Base-by-base conservation (phyloP, 2,329 filamentous ascomycete genomes). In the Penicillium sp. region DNA sequence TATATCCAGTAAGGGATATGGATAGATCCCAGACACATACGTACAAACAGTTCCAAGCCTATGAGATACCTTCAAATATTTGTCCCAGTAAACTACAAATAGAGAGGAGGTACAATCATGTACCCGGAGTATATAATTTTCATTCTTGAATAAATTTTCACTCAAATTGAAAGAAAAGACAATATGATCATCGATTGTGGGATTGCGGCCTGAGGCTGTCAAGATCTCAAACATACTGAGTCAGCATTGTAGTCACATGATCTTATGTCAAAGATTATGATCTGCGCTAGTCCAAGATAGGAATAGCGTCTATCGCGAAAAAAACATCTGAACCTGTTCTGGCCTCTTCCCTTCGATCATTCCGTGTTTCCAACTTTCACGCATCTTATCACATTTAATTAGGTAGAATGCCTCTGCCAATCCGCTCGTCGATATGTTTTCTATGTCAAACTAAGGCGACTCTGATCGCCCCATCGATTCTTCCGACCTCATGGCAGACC, bases 401-500 rank as follows among this genome's bases (percentile, higher is more conserved):
- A 55, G 64, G 62, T 56, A 70, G 65, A 42, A 63, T 72, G 59
- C 65, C 67, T 54, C 61, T 72, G 50, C 66, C 66, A 5, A 37
- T 64, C 28, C 66, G 61, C 16, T 61, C 64, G 30, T 63, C 69
- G 35, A 59, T 70, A 61, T 75, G 72, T 59, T 63, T 72, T 42
- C 59, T 69, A 35, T 74, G 72, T 53, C 69, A 68, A 53, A 61
- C 63, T 36, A 66, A 67, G 53, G 56, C 66, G 10, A 54, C 61
- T 12, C 28, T 61, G 41, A 35, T 59, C 38, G 55, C 53, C 30
- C 45, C 56, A 30, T 47, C 62, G 8, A 43, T 50, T 16, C 33
- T 66, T 40, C 48, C 56, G 33, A 57, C 65, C 40, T 61, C 59
- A 66, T 68, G 63, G 64, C 69, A 73, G 56, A 55, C 66, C 38